A percentile compares a stretch with the other conserved stretches of the same genome.
These are phyloP conservation scores for Dactylellina leptospora DNA, from an alignment of 2,329 filamentous ascomycete species.

Conservation along the genomic window DNA sequence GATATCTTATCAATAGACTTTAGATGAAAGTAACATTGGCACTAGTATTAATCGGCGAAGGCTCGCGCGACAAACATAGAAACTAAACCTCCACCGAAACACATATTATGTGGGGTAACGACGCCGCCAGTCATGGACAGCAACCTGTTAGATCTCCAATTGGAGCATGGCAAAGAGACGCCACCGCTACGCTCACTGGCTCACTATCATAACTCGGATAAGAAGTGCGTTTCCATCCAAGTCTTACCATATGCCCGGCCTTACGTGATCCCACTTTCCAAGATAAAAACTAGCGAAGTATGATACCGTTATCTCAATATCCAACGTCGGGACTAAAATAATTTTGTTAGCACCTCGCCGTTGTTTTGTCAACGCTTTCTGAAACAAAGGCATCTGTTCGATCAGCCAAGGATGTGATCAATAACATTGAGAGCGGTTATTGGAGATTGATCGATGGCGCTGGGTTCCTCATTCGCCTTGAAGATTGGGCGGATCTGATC, in stretches of 20 bases:
- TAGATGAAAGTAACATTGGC: no score
- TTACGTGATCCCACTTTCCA: slow-evolving; percentile 26
- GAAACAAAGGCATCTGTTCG: not conserved
- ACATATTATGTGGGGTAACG: no score
- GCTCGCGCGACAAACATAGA: no score
- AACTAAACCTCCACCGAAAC: no score
- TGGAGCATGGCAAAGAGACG: slow-evolving; percentile 9
- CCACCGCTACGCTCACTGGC: slow-evolving; percentile 11
- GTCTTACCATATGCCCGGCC: slow-evolving; percentile 36
- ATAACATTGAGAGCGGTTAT: slow-evolving; percentile 3
- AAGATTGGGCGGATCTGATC: slow-evolving; percentile 37
- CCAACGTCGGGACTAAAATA: not conserved
- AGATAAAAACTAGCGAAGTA: slow-evolving; percentile 17
- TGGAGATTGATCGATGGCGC: slow-evolving; percentile 40
- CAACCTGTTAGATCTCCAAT: slow-evolving; percentile 32
- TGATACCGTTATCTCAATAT: not conserved
- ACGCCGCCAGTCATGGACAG: no score
- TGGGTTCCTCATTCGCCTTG: slow-evolving; percentile 21
- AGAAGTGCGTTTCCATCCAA: slow-evolving; percentile 31
- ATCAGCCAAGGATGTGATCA: not conserved
- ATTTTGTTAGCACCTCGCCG: not conserved
- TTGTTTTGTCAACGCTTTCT: slow-evolving; percentile 19
- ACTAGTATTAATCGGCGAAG: not conserved
- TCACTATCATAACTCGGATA: slow-evolving; percentile 34
- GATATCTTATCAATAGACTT: not conserved